Evolutionary conservation across 106 monocot genomes (phyloP), one percentile per base, ranked within the genome.

Genomic region (Apostasia shenzhenica): DNA sequence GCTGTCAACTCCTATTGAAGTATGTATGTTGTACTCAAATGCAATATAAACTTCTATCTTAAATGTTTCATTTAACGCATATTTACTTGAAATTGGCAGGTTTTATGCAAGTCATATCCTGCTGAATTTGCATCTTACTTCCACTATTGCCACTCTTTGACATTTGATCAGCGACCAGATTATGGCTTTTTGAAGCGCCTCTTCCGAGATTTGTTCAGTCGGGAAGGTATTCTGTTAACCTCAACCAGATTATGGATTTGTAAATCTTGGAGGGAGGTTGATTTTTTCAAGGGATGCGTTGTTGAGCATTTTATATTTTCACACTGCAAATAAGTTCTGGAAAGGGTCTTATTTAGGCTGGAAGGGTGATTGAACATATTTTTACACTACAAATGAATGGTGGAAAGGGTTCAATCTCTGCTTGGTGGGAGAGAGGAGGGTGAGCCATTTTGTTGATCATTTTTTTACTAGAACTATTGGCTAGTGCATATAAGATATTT

Each of bases 61-160:
- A 48, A 14, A 1, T 65, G 48, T 14, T 26, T 5, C 6, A 48
- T 62, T 65, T 65, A 65, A 65, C 26, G 3, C 11, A 48, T 7
- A 26, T 14, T 2, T 14, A 45, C 45, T 63, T 63, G 44, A 45
- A 65, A 65, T 65, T 65, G 44, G 43, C 50, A 95, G 95, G 89
- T 89, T 61, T 71, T 95, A 59, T 92, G 95, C 82, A 92, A 89
- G 75, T 82, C 86, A 47, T 82, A 89, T 69, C 92, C 95, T 1
- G 89, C 84, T 56, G 95, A 97, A 75, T 97, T 97, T 77, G 84
- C 95, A 11, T 97, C 95, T 14, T 97, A 97, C 80, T 97, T 97
- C 74, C 95, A 97, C 41, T 97, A 97, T 68, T 97, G 95, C 58
- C 95, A 89, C 74, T 97, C 80, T 38, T 68, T 75, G 53, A 89